These are phyloP conservation scores for Rhypophila decipiens DNA, from an alignment of 495 filamentous ascomycete species.

Conservation along the genomic window DNA sequence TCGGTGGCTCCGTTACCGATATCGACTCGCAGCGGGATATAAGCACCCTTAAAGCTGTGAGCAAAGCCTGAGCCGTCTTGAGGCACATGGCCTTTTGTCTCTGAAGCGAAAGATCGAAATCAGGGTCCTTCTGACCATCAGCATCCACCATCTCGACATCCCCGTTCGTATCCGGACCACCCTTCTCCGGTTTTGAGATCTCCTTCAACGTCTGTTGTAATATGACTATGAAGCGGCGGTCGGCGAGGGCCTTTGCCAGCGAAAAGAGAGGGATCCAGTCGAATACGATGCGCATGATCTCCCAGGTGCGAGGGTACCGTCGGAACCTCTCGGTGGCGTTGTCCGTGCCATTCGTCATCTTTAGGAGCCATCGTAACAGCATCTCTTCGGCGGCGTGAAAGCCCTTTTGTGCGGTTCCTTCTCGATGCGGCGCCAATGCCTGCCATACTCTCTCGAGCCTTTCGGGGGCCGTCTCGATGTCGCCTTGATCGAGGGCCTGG, in stretches of 20 bases:
- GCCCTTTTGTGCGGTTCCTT: slow-evolving; percentile 3
- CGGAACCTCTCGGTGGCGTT: slow-evolving; percentile 37
- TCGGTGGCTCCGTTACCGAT: slow-evolving; percentile 13
- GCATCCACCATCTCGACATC: slow-evolving; percentile 27
- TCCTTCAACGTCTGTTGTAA: slow-evolving; percentile 38
- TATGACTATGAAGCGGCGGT: slow-evolving; percentile 34
- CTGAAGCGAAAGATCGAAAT: slow-evolving; percentile 25
- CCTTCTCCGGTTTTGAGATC: slow-evolving; percentile 22
- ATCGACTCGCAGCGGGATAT: slow-evolving; percentile 20
- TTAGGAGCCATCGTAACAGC: slow-evolving; percentile 43
- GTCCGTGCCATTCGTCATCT: slow-evolving; percentile 37
- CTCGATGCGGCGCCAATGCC: slow-evolving; percentile 21
- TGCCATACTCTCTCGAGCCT: slow-evolving; percentile 35
- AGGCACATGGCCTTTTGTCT: slow-evolving; percentile 27
- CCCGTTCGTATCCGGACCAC: slow-evolving; percentile 1
- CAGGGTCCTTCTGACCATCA: neutral
- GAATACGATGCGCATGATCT: slow-evolving; percentile 34
- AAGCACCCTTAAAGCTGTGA: slow-evolving; percentile 30
- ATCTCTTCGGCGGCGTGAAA: slow-evolving; percentile 43
- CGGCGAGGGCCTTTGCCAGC: slow-evolving; percentile 39
- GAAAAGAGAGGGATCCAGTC: slow-evolving; percentile 34
- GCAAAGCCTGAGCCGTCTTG: slow-evolving; percentile 31
- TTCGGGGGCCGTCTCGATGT: slow-evolving; percentile 27
- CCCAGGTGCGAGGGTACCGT: slow-evolving; percentile 39
- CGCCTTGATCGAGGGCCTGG: slow-evolving; percentile 33